These are phyloP conservation scores for Schwanniomyces sp. DNA, from an alignment of 805 yeast genomes.

Conservation along the genomic window DNA sequence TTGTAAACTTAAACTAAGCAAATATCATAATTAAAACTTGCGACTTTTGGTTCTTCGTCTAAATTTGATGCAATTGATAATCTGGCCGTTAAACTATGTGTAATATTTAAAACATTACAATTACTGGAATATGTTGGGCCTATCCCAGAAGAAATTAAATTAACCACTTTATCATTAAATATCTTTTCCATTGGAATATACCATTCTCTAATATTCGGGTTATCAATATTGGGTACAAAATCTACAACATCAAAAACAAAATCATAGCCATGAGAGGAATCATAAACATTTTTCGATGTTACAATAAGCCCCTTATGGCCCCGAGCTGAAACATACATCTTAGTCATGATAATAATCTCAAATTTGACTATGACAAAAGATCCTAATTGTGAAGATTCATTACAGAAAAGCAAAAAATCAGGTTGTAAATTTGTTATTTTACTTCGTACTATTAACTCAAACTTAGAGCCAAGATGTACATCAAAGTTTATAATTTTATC, in stretches of 20 bases:
- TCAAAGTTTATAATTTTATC: neutral
- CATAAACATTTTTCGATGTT: neutral
- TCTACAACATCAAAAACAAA: constrained; percentile 2
- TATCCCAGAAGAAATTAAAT: neutral
- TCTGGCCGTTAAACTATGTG: neutral
- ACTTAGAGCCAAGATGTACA: neutral
- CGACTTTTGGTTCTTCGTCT: neutral
- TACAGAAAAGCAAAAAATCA: constrained; percentile 1
- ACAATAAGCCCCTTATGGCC: neutral
- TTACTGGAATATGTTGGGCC: neutral
- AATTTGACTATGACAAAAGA: neutral
- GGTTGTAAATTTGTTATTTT: constrained; percentile 1
- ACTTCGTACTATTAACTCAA: neutral
- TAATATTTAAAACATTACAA: neutral
- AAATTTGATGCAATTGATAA: constrained; percentile 2
- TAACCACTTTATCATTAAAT: neutral
- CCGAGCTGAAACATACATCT: neutral
- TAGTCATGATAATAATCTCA: neutral
- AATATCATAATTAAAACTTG: neutral
- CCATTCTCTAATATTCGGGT: constrained; percentile 4
- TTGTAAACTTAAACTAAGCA: neutral
- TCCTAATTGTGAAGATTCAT: constrained; percentile 3
- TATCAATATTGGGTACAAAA: constrained; percentile 1
- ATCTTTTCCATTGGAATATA: neutral
- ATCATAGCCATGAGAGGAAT: neutral